These are phyloP conservation scores for Solanum gandarillasii DNA, from an alignment of 257 asterid species.

Conservation along the genomic window DNA sequence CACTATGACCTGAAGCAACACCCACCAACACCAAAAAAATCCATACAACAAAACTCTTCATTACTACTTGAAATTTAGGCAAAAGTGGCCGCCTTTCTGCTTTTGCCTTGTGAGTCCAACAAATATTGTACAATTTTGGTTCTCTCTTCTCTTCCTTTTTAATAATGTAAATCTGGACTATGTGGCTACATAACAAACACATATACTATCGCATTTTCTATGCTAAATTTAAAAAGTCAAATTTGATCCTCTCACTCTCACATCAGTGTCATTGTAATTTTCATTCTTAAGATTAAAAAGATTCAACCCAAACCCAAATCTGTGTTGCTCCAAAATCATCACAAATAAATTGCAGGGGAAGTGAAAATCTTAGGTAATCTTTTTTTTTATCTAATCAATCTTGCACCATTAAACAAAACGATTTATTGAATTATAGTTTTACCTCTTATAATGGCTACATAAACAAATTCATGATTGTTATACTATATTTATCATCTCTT, in stretches of 20 bases:
- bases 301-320: neutral
- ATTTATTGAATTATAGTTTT: too few relatives aligned
- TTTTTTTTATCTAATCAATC: too few relatives aligned
- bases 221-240: neutral
- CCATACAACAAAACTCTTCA: neutral
- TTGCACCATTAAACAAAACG: neutral
- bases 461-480: neutral
- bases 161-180: neutral
- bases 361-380: too few relatives aligned
- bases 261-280: neutral
- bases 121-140: neutral
- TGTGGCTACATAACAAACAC: neutral
- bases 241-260: neutral
- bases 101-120: neutral
- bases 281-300: neutral
- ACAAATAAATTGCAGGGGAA: neutral
- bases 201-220: neutral
- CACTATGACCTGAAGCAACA: slow-evolving; percentile 29
- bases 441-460: neutral
- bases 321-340: neutral
- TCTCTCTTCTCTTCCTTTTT: neutral
- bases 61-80: neutral
- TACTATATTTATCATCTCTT: neutral
- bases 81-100: neutral
- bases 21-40: neutral